Percentiles rank a stretch among this genome's conserved stretches.
Conservation (phyloP, 331 rosid genomes). For the Quercus phellos region DNA sequence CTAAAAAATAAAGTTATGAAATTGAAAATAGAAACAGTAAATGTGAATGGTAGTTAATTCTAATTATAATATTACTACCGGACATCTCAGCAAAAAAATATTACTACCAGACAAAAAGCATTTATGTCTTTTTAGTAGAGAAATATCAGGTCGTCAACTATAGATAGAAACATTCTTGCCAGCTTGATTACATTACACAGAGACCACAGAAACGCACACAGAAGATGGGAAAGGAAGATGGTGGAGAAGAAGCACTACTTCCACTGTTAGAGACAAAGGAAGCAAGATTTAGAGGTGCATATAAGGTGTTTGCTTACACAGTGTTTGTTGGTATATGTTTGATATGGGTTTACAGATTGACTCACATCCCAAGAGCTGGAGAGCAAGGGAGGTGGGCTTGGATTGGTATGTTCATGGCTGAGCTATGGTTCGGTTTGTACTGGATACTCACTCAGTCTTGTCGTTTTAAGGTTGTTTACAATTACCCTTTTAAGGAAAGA, state of each 20-base stretch:
- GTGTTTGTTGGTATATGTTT: conserved; percentile 32
- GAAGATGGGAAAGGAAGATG: not conserved
- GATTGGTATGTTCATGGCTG: conserved; percentile 36
- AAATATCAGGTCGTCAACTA: too few relatives aligned
- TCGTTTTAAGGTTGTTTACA: conserved; percentile 35
- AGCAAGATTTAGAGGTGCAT: conserved; percentile 25
- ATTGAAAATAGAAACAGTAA: too few relatives aligned
- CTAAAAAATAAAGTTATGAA: too few relatives aligned
- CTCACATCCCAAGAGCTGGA: conserved; percentile 8
- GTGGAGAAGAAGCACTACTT: not conserved
- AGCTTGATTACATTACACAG: too few relatives aligned
- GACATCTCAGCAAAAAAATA: too few relatives aligned
- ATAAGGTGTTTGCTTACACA: conserved; percentile 30
- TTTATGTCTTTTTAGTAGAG: too few relatives aligned
- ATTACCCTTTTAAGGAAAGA: conserved; percentile 34
- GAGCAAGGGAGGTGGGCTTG: conserved; percentile 33
- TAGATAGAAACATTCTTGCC: too few relatives aligned
- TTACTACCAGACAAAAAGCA: too few relatives aligned
- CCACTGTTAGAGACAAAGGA: conserved; percentile 38
- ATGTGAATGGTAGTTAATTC: too few relatives aligned
- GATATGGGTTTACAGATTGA: conserved; percentile 51
- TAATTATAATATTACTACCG: too few relatives aligned
- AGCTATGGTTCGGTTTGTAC: conserved; percentile 39
- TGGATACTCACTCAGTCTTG: conserved; percentile 61
- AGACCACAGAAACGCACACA: too few relatives aligned